Evolutionary conservation across 179 eudicot species (phyloP).

Genomic region (Silene noctiflora): DNA sequence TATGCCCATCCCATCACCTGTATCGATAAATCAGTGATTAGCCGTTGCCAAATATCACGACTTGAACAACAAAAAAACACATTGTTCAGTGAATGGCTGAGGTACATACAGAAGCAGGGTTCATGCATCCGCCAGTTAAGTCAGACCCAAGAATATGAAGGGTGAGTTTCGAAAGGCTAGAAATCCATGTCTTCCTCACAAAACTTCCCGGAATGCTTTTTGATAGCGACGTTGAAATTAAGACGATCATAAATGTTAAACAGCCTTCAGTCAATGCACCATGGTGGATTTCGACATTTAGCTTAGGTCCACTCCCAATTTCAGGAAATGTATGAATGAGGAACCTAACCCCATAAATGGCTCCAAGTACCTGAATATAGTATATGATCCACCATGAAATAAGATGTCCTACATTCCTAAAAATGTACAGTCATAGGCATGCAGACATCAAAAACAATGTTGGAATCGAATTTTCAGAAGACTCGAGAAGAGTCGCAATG

Average conservation of each 20-base stretch:
- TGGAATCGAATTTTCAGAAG: not conserved
- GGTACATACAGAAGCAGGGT: constrained; percentile 83
- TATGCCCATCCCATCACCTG: constrained; percentile 95
- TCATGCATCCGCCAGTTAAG: constrained; percentile 94
- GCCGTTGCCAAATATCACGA: not conserved
- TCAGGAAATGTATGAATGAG: constrained; percentile 56
- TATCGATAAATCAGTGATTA: not conserved
- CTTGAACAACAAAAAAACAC: not conserved
- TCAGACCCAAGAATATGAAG: constrained; percentile 79
- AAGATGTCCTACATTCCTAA: too few species aligned
- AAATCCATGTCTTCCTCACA: constrained; percentile 78
- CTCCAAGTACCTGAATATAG: constrained; percentile 51
- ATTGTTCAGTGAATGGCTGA: not conserved
- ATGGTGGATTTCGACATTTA: constrained; percentile 59
- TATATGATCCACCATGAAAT: not conserved
- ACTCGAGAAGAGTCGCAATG: not conserved
- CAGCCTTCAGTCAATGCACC: constrained; percentile 90
- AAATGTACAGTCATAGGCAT: not conserved
- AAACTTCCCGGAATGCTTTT: constrained; percentile 68
- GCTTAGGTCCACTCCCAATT: constrained; percentile 62
- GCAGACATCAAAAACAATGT: not conserved
- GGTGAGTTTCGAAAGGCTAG: constrained; percentile 69
- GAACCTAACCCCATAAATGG: constrained; percentile 64
- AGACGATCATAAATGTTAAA: constrained; percentile 59
- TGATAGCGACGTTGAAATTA: constrained; percentile 47